These are phyloP conservation scores for Leccinum pellstonianum DNA, from an alignment of 768 basidiomycete species.

Conservation along the genomic window DNA sequence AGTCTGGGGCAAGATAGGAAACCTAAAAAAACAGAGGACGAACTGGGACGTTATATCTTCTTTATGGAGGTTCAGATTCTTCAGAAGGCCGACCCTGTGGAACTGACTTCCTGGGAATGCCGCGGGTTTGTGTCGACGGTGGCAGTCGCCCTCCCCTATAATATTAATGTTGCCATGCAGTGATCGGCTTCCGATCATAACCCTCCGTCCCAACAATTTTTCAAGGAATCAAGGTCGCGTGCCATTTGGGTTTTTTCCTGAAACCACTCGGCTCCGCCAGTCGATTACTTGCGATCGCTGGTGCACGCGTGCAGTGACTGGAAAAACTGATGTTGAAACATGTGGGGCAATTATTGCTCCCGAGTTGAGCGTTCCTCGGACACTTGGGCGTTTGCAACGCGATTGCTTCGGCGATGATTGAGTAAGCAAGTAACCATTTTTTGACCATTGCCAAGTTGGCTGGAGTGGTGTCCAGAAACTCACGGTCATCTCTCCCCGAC, in stretches of 20 bases:
- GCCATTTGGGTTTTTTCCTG: not conserved
- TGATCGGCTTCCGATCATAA: slow-evolving; percentile 6
- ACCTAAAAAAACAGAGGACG: not conserved
- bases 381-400: not conserved
- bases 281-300: not conserved
- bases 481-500: not conserved
- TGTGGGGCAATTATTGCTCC: not conserved
- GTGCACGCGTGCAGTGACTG: not conserved
- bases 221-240: not conserved
- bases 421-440: not conserved
- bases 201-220: not conserved
- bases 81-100: slow-evolving; percentile 2
- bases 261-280: not conserved
- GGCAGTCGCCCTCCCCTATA: slow-evolving; percentile 7
- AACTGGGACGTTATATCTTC: slow-evolving; percentile 21
- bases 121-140: slow-evolving; percentile 16
- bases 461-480: too few relatives aligned
- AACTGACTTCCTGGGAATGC: slow-evolving; percentile 22
- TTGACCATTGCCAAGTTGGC: not conserved
- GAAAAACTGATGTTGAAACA: not conserved
- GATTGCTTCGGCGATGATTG: not conserved
- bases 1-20: slow-evolving; percentile 1
- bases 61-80: slow-evolving; percentile 8
- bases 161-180: slow-evolving; percentile 7
- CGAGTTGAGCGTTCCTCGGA: not conserved